Base-by-base conservation (phyloP, 2,329 filamentous ascomycete species). In the Trichoderma cornu-damae region DNA sequence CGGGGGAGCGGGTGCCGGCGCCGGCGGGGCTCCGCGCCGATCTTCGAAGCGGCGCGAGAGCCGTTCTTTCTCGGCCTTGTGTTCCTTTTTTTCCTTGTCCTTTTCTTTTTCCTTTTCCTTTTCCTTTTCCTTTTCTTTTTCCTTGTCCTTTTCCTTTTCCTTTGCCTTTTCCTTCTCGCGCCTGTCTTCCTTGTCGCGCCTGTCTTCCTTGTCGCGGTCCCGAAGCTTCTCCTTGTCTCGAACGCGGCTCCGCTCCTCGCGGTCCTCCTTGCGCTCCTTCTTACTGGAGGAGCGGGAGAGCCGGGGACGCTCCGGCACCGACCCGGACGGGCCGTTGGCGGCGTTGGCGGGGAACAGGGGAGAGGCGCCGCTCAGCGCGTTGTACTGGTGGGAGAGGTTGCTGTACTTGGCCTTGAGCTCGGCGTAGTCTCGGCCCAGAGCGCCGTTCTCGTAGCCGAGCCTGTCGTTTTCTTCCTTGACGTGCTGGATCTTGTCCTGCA, bases 31-130 rank as follows among this genome's bases (percentile, higher is more conserved):
- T 47, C 65, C 58, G 18, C 69, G 70, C 43, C 65, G 65, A 53
- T 72, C 68, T 30, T 72, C 72, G 60, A 75, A 74, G 26, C 72
- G 70, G 55, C 66, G 66, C 28, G 69, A 69, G 52, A 75, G 67
- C 14, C 72, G 72, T 46, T 71, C 70, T 62, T 71, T 72, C 51
- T 70, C 68, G 28, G 64, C 67, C 56, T 67, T 66, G 57, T 65
- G 62, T 50, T 69, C 68, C 57, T 66, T 65, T 54, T 66, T 66
- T 46, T 69, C 68, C 52, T 60, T 66, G 48, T 65, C 64, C 58
- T 66, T 68, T 16, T 62, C 67, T 59, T 61, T 62, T 35, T 63
- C 61, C 30, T 49, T 48, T n/a, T 38, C 43, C 5, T 49, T 55
- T 16, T 60, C 52, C 42, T 53, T 66, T 61, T 69, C 69, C 66